A percentile compares a stretch with the other conserved stretches of the same genome.
Conservation (phyloP, 1,284 basidiomycete genomes). For the Sanghuangporus sanghuang region DNA sequence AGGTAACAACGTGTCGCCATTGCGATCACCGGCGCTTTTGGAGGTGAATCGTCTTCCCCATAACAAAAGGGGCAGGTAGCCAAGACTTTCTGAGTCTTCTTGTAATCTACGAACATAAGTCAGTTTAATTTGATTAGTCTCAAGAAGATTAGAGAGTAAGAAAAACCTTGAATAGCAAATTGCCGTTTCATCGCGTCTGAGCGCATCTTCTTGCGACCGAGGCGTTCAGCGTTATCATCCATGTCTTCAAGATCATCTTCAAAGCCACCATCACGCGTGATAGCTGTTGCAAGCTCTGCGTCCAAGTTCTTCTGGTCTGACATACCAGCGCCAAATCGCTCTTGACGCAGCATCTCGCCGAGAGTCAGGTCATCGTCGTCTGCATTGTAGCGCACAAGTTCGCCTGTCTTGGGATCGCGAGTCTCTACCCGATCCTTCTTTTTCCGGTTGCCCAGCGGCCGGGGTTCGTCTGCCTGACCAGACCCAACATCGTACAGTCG, state of each 20-base stretch:
- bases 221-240: constrained; percentile 92
- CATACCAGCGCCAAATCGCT: constrained; percentile 84
- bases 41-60: constrained; percentile 81
- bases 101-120: constrained; percentile 70
- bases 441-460: constrained; percentile 61
- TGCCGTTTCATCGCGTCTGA: constrained; percentile 94
- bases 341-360: constrained; percentile 90
- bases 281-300: constrained; percentile 82
- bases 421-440: constrained; percentile 63
- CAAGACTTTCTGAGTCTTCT: constrained; percentile 86
- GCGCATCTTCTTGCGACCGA: constrained; percentile 92
- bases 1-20: constrained; percentile 90
- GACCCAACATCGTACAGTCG: constrained; percentile 88
- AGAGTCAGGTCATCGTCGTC: constrained; percentile 87
- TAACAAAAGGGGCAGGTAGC: constrained; percentile 86
- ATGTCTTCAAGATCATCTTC: constrained; percentile 89
- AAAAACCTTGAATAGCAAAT: constrained; percentile 88
- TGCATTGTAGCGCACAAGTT: constrained; percentile 78
- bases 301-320: constrained; percentile 90
- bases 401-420: constrained; percentile 83
- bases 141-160: not conserved
- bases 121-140: not conserved
- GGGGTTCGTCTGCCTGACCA: constrained; percentile 46
- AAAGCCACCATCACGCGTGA: constrained; percentile 85
- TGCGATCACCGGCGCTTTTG: constrained; percentile 82